Conservation (phyloP, 2,329 filamentous ascomycete species). For the Paracoccidioides brasiliensis region DNA sequence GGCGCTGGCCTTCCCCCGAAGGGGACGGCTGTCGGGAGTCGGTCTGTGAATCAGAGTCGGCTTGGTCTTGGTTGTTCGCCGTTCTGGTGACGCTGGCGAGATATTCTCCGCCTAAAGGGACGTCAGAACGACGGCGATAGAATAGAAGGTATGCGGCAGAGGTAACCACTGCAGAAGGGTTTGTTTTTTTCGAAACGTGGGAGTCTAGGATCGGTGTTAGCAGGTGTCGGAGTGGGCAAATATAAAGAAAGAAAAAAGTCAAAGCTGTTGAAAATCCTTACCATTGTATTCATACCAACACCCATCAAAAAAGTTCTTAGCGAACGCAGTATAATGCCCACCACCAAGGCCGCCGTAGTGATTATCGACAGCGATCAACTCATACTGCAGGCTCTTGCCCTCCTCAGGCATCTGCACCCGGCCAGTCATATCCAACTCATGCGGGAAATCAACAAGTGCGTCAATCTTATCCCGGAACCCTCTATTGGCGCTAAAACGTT, state of each 20-base stretch:
- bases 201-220: slow-evolving; percentile 47
- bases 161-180: slow-evolving; percentile 54
- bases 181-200: slow-evolving; percentile 48
- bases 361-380: slow-evolving; percentile 90
- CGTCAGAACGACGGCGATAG: slow-evolving; percentile 71
- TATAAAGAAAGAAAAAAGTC: background rate
- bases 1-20: slow-evolving; percentile 74
- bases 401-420: slow-evolving; percentile 69
- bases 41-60: slow-evolving; percentile 33
- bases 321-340: slow-evolving; percentile 90
- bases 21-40: slow-evolving; percentile 36
- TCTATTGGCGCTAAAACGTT: slow-evolving; percentile 80
- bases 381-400: slow-evolving; percentile 73
- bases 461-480: slow-evolving; percentile 84
- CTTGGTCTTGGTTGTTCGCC: slow-evolving; percentile 42
- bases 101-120: slow-evolving; percentile 64
- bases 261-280: slow-evolving; percentile 34
- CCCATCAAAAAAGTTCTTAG: slow-evolving; percentile 78
- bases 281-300: slow-evolving; percentile 97
- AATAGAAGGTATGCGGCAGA: slow-evolving; percentile 82
- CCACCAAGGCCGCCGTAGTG: slow-evolving; percentile 89
- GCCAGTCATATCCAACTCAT: slow-evolving; percentile 67
- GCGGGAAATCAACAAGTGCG: slow-evolving; percentile 78
- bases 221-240: background rate
- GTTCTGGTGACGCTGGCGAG: slow-evolving; percentile 58